Conservation (phyloP, 106 monocot genomes). For the Acanthochlamys bracteata region DNA sequence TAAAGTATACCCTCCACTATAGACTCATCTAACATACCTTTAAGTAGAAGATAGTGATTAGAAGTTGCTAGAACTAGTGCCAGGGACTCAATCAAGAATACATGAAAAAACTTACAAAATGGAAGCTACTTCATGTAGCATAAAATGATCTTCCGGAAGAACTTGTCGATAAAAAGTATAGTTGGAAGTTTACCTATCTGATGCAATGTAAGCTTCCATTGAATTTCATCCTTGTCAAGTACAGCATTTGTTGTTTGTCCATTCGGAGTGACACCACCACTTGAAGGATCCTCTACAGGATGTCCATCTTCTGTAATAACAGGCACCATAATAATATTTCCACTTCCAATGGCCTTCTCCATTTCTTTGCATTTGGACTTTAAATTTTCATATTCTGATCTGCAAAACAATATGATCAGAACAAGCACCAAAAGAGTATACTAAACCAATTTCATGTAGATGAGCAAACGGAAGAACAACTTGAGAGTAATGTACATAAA, state of each 20-base stretch:
- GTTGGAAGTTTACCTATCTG: slow-evolving; percentile 61
- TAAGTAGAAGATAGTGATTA: not conserved
- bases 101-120: not conserved
- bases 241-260: not conserved
- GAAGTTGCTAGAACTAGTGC: not conserved
- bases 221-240: slow-evolving; percentile 41
- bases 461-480: not conserved
- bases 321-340: slow-evolving; percentile 44
- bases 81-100: not conserved
- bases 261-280: slow-evolving; percentile 3
- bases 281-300: slow-evolving; percentile 32
- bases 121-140: not conserved
- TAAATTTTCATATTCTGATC: slow-evolving; percentile 47
- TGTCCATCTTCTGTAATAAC: slow-evolving; percentile 74
- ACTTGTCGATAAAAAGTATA: not conserved
- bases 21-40: not conserved
- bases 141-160: not conserved
- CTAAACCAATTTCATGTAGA: not conserved
- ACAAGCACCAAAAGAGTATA: not conserved
- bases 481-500: no score
- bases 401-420: slow-evolving; percentile 7
- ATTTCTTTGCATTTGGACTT: slow-evolving; percentile 74
- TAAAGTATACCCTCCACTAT: no score
- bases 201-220: slow-evolving; percentile 83
- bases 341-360: slow-evolving; percentile 70